Evolutionary conservation across 2,329 filamentous ascomycete species (phyloP).

Genomic region (Colletotrichum lentis): DNA sequence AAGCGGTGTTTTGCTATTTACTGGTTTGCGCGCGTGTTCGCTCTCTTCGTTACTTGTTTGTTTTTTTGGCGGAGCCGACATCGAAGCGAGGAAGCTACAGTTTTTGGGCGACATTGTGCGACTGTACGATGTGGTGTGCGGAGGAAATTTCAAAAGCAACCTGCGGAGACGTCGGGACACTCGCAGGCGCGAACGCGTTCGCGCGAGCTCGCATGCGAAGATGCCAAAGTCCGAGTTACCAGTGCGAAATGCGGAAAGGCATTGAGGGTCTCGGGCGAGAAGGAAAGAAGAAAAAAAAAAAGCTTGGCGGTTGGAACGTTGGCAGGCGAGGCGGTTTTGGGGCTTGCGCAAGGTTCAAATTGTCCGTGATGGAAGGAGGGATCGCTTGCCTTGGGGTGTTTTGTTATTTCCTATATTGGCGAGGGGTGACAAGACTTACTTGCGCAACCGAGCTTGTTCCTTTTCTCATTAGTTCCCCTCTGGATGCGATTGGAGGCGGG

Average conservation of each 20-base stretch:
- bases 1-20: slow-evolving; percentile 35
- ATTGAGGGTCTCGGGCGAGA: background rate
- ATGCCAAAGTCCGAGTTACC: background rate
- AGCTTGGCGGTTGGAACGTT: slow-evolving; percentile 8
- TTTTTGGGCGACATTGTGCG: slow-evolving; percentile 28
- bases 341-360: slow-evolving; percentile 34
- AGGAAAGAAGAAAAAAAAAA: background rate
- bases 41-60: slow-evolving; percentile 15
- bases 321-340: slow-evolving; percentile 21
- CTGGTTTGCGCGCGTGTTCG: slow-evolving; percentile 12
- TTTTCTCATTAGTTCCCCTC: slow-evolving; percentile 25
- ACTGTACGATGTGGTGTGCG: slow-evolving; percentile 35
- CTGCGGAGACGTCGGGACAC: slow-evolving; percentile 24
- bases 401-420: slow-evolving; percentile 20
- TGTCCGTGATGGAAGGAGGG: slow-evolving; percentile 19
- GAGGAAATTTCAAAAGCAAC: slow-evolving; percentile 26
- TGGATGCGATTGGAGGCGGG: slow-evolving; percentile 23
- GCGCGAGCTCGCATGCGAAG: slow-evolving; percentile 16
- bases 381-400: slow-evolving; percentile 24
- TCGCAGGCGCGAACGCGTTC: slow-evolving; percentile 12
- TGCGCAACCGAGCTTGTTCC: slow-evolving; percentile 15
- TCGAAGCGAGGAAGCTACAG: slow-evolving; percentile 23
- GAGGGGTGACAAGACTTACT: slow-evolving; percentile 11
- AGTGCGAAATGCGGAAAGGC: background rate
- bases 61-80: slow-evolving; percentile 10